Base-by-base conservation (phyloP, 306 rosid species). In the Lathyrus aphaca region DNA sequence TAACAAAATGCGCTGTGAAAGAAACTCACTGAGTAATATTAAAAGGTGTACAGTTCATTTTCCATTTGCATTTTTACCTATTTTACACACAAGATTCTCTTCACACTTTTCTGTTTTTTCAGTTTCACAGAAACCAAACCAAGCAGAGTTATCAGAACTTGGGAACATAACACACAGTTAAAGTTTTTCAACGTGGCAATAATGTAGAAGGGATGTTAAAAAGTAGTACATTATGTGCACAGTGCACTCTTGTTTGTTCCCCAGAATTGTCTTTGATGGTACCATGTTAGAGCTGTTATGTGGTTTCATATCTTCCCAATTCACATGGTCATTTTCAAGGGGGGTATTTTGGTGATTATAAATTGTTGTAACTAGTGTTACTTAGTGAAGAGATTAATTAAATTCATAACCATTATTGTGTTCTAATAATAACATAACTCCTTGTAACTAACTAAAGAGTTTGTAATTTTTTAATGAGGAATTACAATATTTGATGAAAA, bases 121-220 rank as follows among this genome's bases (percentile, higher is more conserved):
- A 45, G 27, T 16, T 29, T 46, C 43, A n/a, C 58, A 66, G 6
- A 45, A n/a, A 43, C 23, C n/a, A 43, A 21, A 15, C 21, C 12
- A 65, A n/a, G 42, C 13, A 69, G 40, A 54, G 54, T 39, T 69
- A n/a, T 25, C 44, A 46, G 6, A 30, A 30, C 6, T 30, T 30
- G 1, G 7, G 59, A 48, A 51, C 61, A 56, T 1, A n/a, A n/a
- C 5, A 16, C 27, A 59, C 5, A 6, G 50, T 5, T 9, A 57
- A 27, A 44, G 45, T 21, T 43, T 43, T 71, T 29, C 14, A 6
- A 44, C 48, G 68, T 71, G 75, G 64, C 58, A 58, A 16, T 46
- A 44, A 6, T 27, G 11, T 50, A 16, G 67, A 0, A 15, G 9
- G 58, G 25, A 27, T 57, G 29, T n/a, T 27, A 57, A 42, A 57